Evolutionary conservation across 495 filamentous ascomycete species (phyloP), one percentile per base, ranked within the genome.

Genomic region (Penicillium desertorum): DNA sequence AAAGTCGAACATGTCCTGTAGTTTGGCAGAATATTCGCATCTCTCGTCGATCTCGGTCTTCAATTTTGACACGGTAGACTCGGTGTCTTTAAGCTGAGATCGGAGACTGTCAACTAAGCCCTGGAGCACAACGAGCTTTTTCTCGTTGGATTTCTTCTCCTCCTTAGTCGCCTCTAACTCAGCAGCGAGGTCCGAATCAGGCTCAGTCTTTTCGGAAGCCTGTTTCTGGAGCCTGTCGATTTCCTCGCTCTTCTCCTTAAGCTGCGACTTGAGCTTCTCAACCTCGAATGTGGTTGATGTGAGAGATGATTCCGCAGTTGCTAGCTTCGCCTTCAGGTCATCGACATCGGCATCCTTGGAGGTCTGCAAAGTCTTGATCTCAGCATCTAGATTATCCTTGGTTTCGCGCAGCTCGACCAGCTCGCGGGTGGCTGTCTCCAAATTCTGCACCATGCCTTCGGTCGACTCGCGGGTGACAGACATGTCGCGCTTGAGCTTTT

Each of bases 381-480:
- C 78, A 1, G 75, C 64, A 30, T 79, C 75, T 49, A 82, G 76
- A 17, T 76, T 76, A n/a, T 83, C 83, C 56, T 79, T 81, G 46
- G 69, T 73, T 37, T 88, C 87, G 25, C 81, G 79, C 36, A 81
- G 57, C 53, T 83, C 78, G 34, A 78, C 77, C 5, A 87, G 74
- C 62, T 89, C 84, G 19, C 81, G 68, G 5, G 81, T 83, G 0
- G 83, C 78, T 12, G 76, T 76, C 65, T 88, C 85, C 25, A 88
- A 68, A 56, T 77, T 86, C 56, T 83, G 76, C 1, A 82, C 82
- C 72, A 90, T 82, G 19, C 81, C 79, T 57, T 86, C 76, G 7
- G 83, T 87, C 6, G 86, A 84, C 65, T 89, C 86, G 45, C 84
- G 81, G 3, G 84, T 77, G 27, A 82, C 79, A 0, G 78, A 73